Conservation (phyloP, 2,329 filamentous ascomycete genomes). For the Sclerotiophoma versabilis region DNA sequence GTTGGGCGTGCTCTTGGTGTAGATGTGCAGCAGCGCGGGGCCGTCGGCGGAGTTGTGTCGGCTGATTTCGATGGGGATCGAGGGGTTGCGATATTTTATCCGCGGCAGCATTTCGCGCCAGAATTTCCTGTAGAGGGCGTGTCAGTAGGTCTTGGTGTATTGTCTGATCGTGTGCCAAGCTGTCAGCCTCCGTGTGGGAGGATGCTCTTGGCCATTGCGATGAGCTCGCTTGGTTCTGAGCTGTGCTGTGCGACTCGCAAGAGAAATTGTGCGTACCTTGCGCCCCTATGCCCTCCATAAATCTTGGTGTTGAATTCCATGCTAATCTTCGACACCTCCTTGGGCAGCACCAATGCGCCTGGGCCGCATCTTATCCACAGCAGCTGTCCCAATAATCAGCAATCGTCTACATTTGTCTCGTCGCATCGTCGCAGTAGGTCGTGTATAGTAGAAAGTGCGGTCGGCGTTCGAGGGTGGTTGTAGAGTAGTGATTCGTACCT, state of each 20-base stretch:
- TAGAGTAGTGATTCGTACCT: slow-evolving; percentile 36
- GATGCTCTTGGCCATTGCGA: no score
- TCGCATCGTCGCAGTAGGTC: slow-evolving; percentile 11
- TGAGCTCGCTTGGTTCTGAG: no score
- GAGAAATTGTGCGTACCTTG: slow-evolving; percentile 63
- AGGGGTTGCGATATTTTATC: slow-evolving; percentile 93
- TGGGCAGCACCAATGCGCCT: slow-evolving; percentile 81
- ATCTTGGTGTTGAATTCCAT: slow-evolving; percentile 72
- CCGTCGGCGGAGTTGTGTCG: slow-evolving; percentile 61
- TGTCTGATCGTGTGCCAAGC: not conserved
- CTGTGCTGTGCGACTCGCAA: no score
- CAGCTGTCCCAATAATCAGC: slow-evolving; percentile 60
- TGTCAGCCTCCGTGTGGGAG: no score
- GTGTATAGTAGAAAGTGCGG: not conserved
- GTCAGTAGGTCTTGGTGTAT: not conserved
- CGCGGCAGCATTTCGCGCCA: slow-evolving; percentile 83
- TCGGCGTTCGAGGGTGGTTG: slow-evolving; percentile 26
- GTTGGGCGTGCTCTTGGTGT: slow-evolving; percentile 28
- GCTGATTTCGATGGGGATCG: slow-evolving; percentile 81
- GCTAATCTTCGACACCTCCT: slow-evolving; percentile 76
- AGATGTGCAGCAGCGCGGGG: slow-evolving; percentile 42
- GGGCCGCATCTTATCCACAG: slow-evolving; percentile 79
- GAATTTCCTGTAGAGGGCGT: slow-evolving; percentile 71
- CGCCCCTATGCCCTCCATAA: slow-evolving; percentile 73
- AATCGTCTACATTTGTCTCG: not conserved